Base-by-base conservation (phyloP, 352 stramenopile species). In the Globisporangium okanoganense region DNA sequence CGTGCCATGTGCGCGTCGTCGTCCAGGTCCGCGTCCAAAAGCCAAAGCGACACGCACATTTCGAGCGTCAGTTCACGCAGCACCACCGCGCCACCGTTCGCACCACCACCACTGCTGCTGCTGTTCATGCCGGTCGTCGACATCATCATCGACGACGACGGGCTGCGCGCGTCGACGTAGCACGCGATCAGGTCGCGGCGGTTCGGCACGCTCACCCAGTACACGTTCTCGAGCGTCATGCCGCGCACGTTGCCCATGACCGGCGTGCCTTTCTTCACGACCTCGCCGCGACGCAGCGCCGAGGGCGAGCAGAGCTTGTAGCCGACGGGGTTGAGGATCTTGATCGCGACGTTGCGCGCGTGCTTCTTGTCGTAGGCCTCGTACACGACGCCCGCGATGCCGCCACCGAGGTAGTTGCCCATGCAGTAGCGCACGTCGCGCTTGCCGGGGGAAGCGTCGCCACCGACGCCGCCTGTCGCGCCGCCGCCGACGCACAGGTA, bases 261-360 rank as follows among this genome's bases (percentile, higher is more conserved):
- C 0, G 84, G 82, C 7, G 71, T 69, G 18, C 84, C 84, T 24
- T 75, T 72, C 49, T 87, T 84, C n/a, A 98, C 76, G 41, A 98
- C 78, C 43, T 98, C 90, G 44, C 75, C 92, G 36, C 88, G 82
- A 6, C 86, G 74, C 16, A 98, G 66, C 16, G 79, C 71, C 16
- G 83, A 78, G 0, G 85, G 69, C 24, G 83, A 79, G 24, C 90
- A 74, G 41, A 98, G 81, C 55, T 97, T 95, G 71, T 98, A 98
- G 60, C 94, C 92, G 40, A 98, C 94, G 9, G 96, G 95, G 68
- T 99, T 98, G 20, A 99, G 73, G 61, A 98, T 98, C 77, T 99
- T 99, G 56, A 99, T 94, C 33, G 96, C 95, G 27, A 98, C 84
- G 38, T 88, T 81, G 16, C 84, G 78, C 64, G 92, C 82, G 41